phyloP scores from a whole-genome alignment of 768 basidiomycete genomes.

The Suillus sp. region DNA sequence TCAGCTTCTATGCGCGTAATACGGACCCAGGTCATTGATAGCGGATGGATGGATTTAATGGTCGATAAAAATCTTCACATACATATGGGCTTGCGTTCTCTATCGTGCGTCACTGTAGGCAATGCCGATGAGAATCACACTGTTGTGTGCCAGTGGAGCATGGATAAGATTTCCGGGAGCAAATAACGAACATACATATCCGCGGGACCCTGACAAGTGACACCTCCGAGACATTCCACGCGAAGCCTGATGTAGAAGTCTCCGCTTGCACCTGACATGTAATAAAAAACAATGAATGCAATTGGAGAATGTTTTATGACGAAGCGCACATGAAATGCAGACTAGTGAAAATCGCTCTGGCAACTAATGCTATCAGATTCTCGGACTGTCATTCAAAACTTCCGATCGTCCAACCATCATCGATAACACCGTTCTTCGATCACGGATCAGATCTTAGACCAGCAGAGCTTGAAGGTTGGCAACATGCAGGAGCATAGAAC shows the following conservation, averaged over 20 bases:
- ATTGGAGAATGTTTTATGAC: not conserved
- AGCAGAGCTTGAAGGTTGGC: not conserved
- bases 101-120: not conserved
- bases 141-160: not conserved
- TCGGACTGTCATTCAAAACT: not conserved
- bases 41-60: not conserved
- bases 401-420: not conserved
- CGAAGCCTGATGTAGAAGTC: not conserved
- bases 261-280: not conserved
- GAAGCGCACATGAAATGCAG: not conserved
- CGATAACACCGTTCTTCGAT: too few relatives aligned
- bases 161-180: not conserved
- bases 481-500: not conserved
- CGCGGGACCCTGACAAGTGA: not conserved
- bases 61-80: not conserved
- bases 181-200: not conserved
- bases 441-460: too few relatives aligned
- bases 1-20: not conserved
- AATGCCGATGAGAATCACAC: not conserved
- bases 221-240: not conserved
- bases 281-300: not conserved
- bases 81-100: not conserved
- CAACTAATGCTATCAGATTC: not conserved
- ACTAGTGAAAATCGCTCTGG: not conserved
- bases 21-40: not conserved